These are phyloP conservation scores for Arachis hypogaea DNA, from an alignment of 306 rosid genomes.

Conservation along the genomic window DNA sequence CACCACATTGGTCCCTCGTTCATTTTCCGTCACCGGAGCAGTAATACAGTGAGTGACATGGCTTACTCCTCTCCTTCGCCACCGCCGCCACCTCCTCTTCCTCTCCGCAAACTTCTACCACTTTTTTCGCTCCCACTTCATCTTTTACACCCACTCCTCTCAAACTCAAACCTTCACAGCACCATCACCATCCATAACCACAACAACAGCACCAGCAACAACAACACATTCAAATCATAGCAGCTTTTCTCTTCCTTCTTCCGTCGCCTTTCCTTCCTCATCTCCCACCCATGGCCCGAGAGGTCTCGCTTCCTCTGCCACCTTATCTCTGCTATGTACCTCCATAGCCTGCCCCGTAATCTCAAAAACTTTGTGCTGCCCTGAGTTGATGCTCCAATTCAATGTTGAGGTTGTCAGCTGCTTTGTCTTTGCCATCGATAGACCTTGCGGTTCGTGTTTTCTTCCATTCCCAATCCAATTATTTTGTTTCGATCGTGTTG, in stretches of 20 bases:
- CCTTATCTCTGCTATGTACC: slow-evolving; percentile 57
- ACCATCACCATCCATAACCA: not conserved
- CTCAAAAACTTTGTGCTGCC: not conserved
- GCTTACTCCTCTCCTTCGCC: too few relatives aligned
- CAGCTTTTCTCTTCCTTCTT: slow-evolving; percentile 37
- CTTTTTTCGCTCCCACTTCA: slow-evolving; percentile 29
- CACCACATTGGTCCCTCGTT: too few relatives aligned
- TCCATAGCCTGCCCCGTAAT: not conserved
- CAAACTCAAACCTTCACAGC: slow-evolving; percentile 46
- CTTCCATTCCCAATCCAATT: not conserved
- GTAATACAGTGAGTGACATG: too few relatives aligned
- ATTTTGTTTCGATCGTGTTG: slow-evolving; percentile 15
- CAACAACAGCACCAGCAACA: not conserved
- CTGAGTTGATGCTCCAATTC: slow-evolving; percentile 26
- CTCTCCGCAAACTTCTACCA: slow-evolving; percentile 18
- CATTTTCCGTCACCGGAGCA: too few relatives aligned
- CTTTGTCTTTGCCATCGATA: slow-evolving; percentile 64
- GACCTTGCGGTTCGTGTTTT: slow-evolving; percentile 55
- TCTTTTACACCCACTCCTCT: not conserved
- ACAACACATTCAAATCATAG: slow-evolving; percentile 46
- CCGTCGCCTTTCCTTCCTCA: not conserved
- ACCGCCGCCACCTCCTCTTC: slow-evolving; percentile 39
- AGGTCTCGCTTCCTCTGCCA: slow-evolving; percentile 56
- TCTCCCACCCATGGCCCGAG: slow-evolving; percentile 60
- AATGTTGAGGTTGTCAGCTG: slow-evolving; percentile 55